These are phyloP conservation scores for Mortierella sp. DNA, from an alignment of 371 early-diverging fungal genomes.

Conservation along the genomic window DNA sequence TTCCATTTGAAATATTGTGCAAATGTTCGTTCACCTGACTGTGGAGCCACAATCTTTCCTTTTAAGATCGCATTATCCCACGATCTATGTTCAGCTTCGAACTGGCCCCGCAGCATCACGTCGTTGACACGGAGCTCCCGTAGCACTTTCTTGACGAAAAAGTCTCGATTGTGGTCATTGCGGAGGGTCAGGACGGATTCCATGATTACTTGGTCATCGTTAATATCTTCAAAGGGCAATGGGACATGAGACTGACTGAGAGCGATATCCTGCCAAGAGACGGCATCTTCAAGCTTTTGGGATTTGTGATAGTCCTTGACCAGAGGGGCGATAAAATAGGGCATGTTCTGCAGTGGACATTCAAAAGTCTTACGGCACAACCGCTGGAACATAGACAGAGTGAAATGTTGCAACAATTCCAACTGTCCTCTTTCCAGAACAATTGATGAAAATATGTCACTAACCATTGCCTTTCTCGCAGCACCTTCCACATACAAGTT, in stretches of 20 bases:
- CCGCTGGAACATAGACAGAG: conserved; percentile 61
- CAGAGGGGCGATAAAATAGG: conserved; percentile 71
- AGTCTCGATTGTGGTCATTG: conserved; percentile 68
- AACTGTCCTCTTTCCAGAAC: conserved; percentile 54
- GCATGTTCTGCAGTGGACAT: conserved; percentile 65
- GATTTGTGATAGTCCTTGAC: conserved; percentile 20
- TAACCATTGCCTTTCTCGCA: conserved; percentile 39
- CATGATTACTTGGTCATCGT: conserved; percentile 25
- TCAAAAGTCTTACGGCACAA: conserved; percentile 65
- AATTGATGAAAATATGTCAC: conserved; percentile 10
- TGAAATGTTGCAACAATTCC: conserved; percentile 63
- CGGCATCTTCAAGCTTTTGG: conserved; percentile 45
- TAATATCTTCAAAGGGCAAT: conserved; percentile 8
- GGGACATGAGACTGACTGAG: conserved; percentile 28
- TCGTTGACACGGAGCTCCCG: conserved; percentile 5
- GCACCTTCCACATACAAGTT: conserved; percentile 60
- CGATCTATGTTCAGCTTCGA: conserved; percentile 52
- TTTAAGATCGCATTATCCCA: conserved; percentile 63
- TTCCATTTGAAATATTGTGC: conserved; percentile 33
- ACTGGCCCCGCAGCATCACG: conserved; percentile 13
- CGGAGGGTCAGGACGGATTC: conserved; percentile 67
- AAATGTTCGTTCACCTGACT: conserved; percentile 56
- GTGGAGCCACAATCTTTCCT: conserved; percentile 17
- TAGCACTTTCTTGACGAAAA: conserved; percentile 63
- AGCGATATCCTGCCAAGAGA: conserved; percentile 73